Base-by-base conservation (phyloP, 2,329 filamentous ascomycete genomes). In the Monosporascus ibericus region DNA sequence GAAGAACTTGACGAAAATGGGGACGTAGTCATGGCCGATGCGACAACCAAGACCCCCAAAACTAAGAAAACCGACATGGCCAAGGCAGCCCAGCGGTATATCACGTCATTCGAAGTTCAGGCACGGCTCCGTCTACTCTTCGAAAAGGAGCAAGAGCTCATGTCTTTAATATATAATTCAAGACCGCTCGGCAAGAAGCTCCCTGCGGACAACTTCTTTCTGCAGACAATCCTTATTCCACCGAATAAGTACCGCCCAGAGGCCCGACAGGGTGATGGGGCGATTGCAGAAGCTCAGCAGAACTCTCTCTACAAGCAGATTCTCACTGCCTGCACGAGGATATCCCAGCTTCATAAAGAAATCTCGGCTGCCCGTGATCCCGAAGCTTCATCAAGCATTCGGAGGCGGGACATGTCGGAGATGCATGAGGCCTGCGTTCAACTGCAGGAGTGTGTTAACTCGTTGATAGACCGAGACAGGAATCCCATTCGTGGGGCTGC, bases 231-330 rank as follows among this genome's bases (percentile, higher is more conserved):
- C 49, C 76, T 97, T 15, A 90, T 99, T 0, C 91, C 95, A 2
- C 94, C 94, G 2, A 99, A 96, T 68, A 87, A 86, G 62, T 99
- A 87, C 69, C 85, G 94, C 40, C 92, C 94, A 14, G 90, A 95
- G 67, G 90, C 91, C 9, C 81, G 84, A 54, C 92, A 89, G 30
- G 90, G 90, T 44, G 82, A 87, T 37, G 85, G 87, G 44, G 85
- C 91, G 51, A 88, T 97, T 58, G 83, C 90, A 25, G 94, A 99
- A 68, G 87, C 90, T 3, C 85, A 91, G 61, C 89, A 95, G 68
- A 99, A 99, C 70, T 82, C 79, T 1, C 81, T 92, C 0, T 96
- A 96, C 73, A 95, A 91, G 67, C 80, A 82, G 57, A 92, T 99
- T 53, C 74, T 99, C 39, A 85, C 84, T 56, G 78, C 83, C 20